Base-by-base conservation (phyloP, 2,329 filamentous ascomycete species). In the Colletotrichum somersetense region DNA sequence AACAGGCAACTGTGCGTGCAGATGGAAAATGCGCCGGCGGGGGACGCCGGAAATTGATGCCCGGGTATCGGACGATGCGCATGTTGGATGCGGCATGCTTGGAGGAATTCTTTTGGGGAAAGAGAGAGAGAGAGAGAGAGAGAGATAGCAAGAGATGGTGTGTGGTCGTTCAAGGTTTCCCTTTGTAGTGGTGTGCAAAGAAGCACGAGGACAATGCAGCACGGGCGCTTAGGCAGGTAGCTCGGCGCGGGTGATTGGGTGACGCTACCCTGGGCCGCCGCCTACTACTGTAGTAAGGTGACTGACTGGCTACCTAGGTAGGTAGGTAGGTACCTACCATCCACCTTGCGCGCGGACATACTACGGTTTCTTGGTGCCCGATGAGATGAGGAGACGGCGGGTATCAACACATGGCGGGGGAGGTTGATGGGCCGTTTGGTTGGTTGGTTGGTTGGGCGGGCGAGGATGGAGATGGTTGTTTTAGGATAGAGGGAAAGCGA, bases 351-450 rank as follows among this genome's bases (percentile, higher is more conserved):
- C 23, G 20, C n/a, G n/a, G 55, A 57, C n/a, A 26, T 35, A 40
- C 35, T 40, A n/a, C 35, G 12, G 11, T 42, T 63, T 52, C 46
- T 63, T 63, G 61, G 61, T 63, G 61, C 61, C 61, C 35, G 61
- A 63, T 63, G 61, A 48, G 46, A 38, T 38, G 44, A 20, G 59
- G 30, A 23, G 30, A 48, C n/a, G 4, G 46, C 33, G 33, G 61
- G 61, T 53, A 63, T 63, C 61, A 42, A 63, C 46, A 63, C 61
- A 63, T 52, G 46, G 61, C 30, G 16, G 16, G 10, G 30, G 8
- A 48, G 46, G 5, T n/a, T 35, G 26, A 38, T 38, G 38, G 30
- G 30, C 23, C 33, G n/a, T 1, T 18, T 16, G 20, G 8, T 44
- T 38, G 35, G 35, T 38, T 14, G 26, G 16, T 3, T 35, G 42